Conservation (phyloP, 768 basidiomycete genomes). For the Scleroderma citrinum region DNA sequence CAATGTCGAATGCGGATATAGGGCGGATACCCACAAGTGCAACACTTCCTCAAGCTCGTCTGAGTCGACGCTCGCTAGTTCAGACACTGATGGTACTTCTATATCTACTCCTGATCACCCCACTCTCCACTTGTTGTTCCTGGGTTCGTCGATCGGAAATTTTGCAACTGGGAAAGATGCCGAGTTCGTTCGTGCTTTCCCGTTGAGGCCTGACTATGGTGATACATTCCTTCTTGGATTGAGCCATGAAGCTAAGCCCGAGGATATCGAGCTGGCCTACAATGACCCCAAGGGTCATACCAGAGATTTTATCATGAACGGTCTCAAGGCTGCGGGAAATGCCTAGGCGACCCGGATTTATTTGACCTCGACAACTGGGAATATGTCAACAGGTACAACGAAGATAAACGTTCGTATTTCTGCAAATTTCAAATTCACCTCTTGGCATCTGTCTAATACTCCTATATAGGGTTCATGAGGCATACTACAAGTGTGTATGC, state of each 20-base stretch:
- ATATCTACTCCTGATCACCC: constrained; percentile 46
- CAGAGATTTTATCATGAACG: constrained; percentile 80
- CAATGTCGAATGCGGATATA: too few species aligned
- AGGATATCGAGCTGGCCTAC: constrained; percentile 79
- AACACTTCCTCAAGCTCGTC: constrained; percentile 38
- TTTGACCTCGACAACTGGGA: constrained; percentile 71
- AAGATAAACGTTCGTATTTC: constrained; percentile 37
- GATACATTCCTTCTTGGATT: constrained; percentile 90
- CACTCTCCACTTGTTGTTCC: constrained; percentile 80
- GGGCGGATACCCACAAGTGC: constrained; percentile 9
- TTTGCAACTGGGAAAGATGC: constrained; percentile 67
- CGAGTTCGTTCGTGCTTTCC: constrained; percentile 71
- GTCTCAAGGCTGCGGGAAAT: constrained; percentile 61
- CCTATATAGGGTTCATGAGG: constrained; percentile 63
- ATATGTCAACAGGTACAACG: constrained; percentile 59
- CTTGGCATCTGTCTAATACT: background rate
- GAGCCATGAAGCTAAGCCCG: constrained; percentile 71
- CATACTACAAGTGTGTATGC: constrained; percentile 67
- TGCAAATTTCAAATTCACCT: background rate
- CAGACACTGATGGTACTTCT: constrained; percentile 7
- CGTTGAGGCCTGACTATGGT: constrained; percentile 63
- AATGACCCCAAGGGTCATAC: constrained; percentile 76
- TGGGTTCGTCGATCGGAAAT: constrained; percentile 91
- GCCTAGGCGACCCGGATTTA: constrained; percentile 60
- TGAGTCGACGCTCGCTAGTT: constrained; percentile 14